These are phyloP conservation scores for Aspergillus affinis DNA, from an alignment of 495 filamentous ascomycete genomes.

Conservation along the genomic window DNA sequence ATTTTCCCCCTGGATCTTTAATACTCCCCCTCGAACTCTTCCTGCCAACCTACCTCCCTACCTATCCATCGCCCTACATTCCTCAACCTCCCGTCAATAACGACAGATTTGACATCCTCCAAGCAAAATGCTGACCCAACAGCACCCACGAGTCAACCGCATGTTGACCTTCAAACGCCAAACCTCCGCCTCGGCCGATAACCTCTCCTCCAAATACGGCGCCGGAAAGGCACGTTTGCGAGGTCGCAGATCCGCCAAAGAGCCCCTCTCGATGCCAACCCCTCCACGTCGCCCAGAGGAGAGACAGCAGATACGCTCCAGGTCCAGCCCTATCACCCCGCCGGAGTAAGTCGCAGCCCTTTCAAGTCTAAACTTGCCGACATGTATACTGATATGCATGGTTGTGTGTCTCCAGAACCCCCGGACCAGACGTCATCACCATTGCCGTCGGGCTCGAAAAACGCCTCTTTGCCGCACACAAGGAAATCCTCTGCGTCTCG, in stretches of 20 bases:
- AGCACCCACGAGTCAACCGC: constrained; percentile 4
- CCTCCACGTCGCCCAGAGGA: constrained; percentile 25
- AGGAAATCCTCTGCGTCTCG: constrained; percentile 75
- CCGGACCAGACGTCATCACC: constrained; percentile 74
- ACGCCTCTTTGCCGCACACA: constrained; percentile 87
- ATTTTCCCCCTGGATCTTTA: neutral
- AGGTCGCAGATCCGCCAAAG: constrained; percentile 31
- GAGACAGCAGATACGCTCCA: neutral
- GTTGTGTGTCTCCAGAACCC: constrained; percentile 39
- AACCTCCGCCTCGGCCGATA: constrained; percentile 35
- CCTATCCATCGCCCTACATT: neutral
- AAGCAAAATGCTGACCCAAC: constrained; percentile 5
- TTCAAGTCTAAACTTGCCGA: neutral
- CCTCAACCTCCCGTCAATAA: neutral
- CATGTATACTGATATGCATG: neutral
- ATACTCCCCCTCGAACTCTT: neutral
- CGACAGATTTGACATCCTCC: constrained; percentile 3
- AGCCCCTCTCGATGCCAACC: constrained; percentile 23
- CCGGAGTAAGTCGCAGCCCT: neutral
- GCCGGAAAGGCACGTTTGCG: constrained; percentile 41
- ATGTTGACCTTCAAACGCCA: constrained; percentile 35
- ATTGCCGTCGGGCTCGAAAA: constrained; percentile 74
- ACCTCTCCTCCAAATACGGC: constrained; percentile 46
- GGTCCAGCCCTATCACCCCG: neutral
- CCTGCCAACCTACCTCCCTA: neutral